Evolutionary conservation across 768 basidiomycete genomes (phyloP).

Genomic region (Albatrellus ellisii): DNA sequence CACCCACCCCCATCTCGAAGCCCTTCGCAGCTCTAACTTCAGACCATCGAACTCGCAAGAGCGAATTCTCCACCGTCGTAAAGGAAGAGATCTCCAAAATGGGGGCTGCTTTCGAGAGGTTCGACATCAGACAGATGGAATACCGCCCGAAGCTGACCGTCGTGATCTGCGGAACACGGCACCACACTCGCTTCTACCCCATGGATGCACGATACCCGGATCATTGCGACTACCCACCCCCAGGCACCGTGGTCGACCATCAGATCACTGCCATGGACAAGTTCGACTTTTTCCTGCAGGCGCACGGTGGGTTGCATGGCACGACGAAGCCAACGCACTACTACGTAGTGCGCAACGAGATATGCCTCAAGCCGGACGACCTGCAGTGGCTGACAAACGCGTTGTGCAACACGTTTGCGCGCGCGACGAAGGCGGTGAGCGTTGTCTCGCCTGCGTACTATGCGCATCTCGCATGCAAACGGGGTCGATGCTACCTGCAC

Average conservation of each 20-base stretch:
- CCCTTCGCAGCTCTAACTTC: background rate
- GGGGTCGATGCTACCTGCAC: constrained; percentile 38
- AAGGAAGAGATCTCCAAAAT: constrained; percentile 32
- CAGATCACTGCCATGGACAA: constrained; percentile 41
- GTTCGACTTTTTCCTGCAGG: constrained; percentile 43
- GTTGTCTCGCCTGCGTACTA: constrained; percentile 32
- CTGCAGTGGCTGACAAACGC: constrained; percentile 41
- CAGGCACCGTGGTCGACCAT: constrained; percentile 43
- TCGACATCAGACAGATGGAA: constrained; percentile 20
- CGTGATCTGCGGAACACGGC: constrained; percentile 43
- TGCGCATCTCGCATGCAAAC: constrained; percentile 37
- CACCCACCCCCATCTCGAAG: background rate
- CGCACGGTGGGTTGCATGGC: constrained; percentile 32
- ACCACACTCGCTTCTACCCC: constrained; percentile 45
- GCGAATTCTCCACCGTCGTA: constrained; percentile 35
- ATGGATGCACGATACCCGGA: constrained; percentile 29
- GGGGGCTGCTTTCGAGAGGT: constrained; percentile 26
- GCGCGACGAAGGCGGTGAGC: constrained; percentile 40
- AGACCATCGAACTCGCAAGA: constrained; percentile 17
- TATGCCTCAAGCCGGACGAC: constrained; percentile 31
- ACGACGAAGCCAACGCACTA: constrained; percentile 42
- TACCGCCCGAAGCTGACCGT: constrained; percentile 38
- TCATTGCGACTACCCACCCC: constrained; percentile 33
- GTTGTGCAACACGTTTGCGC: constrained; percentile 41
- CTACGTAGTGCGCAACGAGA: constrained; percentile 42